Base-by-base conservation (phyloP, 306 rosid genomes). In the Begonia masoniana region DNA sequence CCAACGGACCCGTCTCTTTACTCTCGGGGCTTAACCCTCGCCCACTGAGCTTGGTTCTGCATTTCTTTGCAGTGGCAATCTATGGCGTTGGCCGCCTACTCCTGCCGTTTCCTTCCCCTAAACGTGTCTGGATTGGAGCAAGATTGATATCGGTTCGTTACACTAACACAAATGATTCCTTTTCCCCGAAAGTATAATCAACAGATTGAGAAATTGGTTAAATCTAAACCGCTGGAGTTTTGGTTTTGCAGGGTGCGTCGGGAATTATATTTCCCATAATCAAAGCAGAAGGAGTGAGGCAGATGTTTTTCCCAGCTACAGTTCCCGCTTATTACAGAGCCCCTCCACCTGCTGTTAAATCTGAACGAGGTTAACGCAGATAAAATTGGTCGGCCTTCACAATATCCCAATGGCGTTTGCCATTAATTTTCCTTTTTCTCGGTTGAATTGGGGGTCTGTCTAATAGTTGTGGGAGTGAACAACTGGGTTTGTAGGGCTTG, bases 1-100 rank as follows among this genome's bases (percentile, higher is more conserved):
- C 97, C 4, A 72, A 72, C 1, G 95, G 95, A 63, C 97, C 95
- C 19, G 73, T 85, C 56, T 76, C 94, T 60, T 63, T 89, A 39
- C 97, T 89, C 50, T 89, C 97, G 1, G 97, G 97, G 50, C 64
- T 89, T 39, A 89, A 85, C 73, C 94, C 97, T 57, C 94, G 95
- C 35, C 97, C 97, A 0, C 41, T 80, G 68, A 89, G 84, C 63
- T 78, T 89, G 84, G 95, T 89, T 62, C 82, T 83, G 54, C 97
- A 89, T 70, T 89, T 89, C 76, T 89, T 89, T 10, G 94, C 97
- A 12, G 97, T 89, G 9, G 97, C 97, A 14, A 73, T 80, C 46
- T 89, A 70, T 55, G 94, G 95, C 13, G 95, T 89, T 60, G 94
- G 97, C 21, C 87, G 95, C 41, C 59, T 89, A 68, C 55, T 85